Conservation (phyloP, 2,329 filamentous ascomycete genomes). For the Penicillium sp. region DNA sequence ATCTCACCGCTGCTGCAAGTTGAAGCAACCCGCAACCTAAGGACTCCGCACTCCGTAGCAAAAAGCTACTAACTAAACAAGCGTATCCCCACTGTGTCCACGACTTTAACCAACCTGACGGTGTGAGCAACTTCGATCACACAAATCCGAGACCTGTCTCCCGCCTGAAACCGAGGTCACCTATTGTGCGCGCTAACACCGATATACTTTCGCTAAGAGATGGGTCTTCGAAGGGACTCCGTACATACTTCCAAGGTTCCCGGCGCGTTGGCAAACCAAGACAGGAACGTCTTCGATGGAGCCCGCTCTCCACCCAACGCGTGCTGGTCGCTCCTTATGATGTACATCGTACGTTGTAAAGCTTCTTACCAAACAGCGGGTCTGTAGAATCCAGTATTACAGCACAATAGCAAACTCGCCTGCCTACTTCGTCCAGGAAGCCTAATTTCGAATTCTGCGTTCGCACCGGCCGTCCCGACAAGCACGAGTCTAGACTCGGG, state of each 20-base stretch:
- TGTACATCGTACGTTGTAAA: conserved; percentile 1
- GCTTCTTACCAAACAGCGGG: conserved; percentile 2
- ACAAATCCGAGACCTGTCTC: conserved; percentile 2
- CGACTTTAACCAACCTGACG: conserved; percentile 5
- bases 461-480: conserved; percentile 7
- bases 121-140: conserved; percentile 3
- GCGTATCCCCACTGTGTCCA: conserved; percentile 1
- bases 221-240: conserved; percentile 12
- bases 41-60: background rate
- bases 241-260: conserved; percentile 6
- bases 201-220: conserved; percentile 25
- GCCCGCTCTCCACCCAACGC: conserved; percentile 13
- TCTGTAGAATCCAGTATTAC: conserved; percentile 4
- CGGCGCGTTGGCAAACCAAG: conserved; percentile 11
- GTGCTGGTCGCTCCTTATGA: background rate
- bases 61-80: conserved; percentile 6
- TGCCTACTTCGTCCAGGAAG: conserved; percentile 7
- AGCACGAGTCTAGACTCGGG: conserved; percentile 10
- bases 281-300: conserved; percentile 14
- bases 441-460: conserved; percentile 2
- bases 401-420: conserved; percentile 3
- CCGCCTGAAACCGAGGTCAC: background rate
- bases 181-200: conserved; percentile 23
- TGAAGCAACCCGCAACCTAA: conserved; percentile 5
- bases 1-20: conserved; percentile 23